These are phyloP conservation scores for Dimocarpus longan DNA, from an alignment of 345 rosid genomes.

Conservation along the genomic window DNA sequence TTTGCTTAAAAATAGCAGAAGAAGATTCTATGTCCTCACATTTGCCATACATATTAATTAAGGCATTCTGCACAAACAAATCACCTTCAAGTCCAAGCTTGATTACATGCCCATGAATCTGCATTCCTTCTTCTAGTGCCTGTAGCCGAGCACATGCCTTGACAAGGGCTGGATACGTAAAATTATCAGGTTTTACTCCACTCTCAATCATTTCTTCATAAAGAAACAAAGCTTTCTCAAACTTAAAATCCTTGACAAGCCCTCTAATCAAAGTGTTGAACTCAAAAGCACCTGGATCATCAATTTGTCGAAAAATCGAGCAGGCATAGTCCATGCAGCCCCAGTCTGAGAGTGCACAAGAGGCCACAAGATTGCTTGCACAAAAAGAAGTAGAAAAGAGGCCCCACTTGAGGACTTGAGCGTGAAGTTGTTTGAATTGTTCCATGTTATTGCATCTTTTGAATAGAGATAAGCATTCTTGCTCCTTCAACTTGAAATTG, in stretches of 20 bases:
- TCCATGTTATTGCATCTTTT: constrained; percentile 52
- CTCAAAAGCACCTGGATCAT: constrained; percentile 37
- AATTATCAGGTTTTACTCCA: constrained; percentile 37
- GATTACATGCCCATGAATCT: constrained; percentile 34
- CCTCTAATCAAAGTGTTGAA: constrained; percentile 45
- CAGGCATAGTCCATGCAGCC: constrained; percentile 43
- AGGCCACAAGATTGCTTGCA: constrained; percentile 40
- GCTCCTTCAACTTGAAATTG: constrained; percentile 45
- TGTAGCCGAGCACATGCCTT: constrained; percentile 37
- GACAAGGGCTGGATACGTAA: constrained; percentile 40
- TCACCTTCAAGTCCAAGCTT: constrained; percentile 39
- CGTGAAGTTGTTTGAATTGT: constrained; percentile 58
- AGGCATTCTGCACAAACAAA: constrained; percentile 39
- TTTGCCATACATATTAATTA: constrained; percentile 45
- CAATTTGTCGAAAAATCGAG: constrained; percentile 35
- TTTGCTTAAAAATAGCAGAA: constrained; percentile 25
- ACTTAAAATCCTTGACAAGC: constrained; percentile 20
- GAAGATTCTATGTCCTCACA: constrained; percentile 34
- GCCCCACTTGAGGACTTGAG: constrained; percentile 46
- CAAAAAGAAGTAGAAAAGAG: constrained; percentile 30
- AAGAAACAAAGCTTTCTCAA: constrained; percentile 27
- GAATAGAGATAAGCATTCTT: constrained; percentile 54
- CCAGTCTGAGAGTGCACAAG: constrained; percentile 44
- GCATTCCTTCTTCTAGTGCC: constrained; percentile 37
- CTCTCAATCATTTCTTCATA: constrained; percentile 39